These are phyloP conservation scores for Talaromyces ruber DNA, from an alignment of 495 filamentous ascomycete genomes.

Conservation along the genomic window DNA sequence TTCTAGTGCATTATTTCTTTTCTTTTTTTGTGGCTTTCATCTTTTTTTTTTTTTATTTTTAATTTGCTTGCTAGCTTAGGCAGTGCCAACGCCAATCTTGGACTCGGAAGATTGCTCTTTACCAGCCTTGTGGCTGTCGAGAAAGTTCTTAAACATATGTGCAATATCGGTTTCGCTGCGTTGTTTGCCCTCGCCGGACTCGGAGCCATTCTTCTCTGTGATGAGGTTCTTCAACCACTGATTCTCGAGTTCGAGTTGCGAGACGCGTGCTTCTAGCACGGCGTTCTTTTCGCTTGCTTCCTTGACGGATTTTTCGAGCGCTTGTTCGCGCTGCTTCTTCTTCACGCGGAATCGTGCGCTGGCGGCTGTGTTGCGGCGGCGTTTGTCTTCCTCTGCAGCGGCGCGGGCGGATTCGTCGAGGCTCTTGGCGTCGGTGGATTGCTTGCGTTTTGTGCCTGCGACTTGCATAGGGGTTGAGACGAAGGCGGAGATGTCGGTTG, in stretches of 20 bases:
- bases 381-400: constrained; percentile 95
- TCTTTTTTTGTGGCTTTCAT: not conserved
- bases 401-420: constrained; percentile 49
- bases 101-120: constrained; percentile 25
- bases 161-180: constrained; percentile 35
- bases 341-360: constrained; percentile 93
- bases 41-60: constrained; percentile 1
- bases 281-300: constrained; percentile 82
- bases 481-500: constrained; percentile 8
- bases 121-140: constrained; percentile 29
- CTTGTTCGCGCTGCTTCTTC: constrained; percentile 98
- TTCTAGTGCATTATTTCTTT: not conserved
- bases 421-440: constrained; percentile 15
- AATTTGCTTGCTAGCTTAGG: not conserved
- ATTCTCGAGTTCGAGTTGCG: constrained; percentile 89
- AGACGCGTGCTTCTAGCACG: constrained; percentile 70
- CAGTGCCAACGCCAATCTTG: constrained; percentile 29
- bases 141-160: constrained; percentile 41
- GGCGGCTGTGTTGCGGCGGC: constrained; percentile 91
- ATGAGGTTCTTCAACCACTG: constrained; percentile 92
- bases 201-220: constrained; percentile 71
- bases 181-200: constrained; percentile 24
- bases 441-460: constrained; percentile 32
- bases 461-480: constrained; percentile 12
- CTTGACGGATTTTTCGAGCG: constrained; percentile 81